Percentiles rank a stretch among this genome's conserved stretches.
phyloP scores from a whole-genome alignment of 1,139 yeast species.

The Candida buenavistaensis region DNA sequence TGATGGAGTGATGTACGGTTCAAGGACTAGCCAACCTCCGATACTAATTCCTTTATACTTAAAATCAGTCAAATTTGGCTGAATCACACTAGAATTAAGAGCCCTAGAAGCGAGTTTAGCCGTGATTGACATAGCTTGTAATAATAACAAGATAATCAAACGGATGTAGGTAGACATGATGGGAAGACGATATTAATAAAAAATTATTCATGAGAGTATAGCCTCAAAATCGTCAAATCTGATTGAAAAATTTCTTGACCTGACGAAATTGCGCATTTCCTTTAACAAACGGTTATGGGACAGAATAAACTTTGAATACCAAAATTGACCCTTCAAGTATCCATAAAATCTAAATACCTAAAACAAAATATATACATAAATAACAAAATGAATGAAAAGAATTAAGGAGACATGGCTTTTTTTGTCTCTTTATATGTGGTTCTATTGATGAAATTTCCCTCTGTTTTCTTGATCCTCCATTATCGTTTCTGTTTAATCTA shows the following conservation, averaged over 20 bases:
- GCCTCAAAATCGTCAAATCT: too few species aligned
- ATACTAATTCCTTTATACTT: constrained; percentile 52
- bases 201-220: too few species aligned
- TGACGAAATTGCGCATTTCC: too few species aligned
- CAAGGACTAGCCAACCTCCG: constrained; percentile 69
- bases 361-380: constrained; percentile 2
- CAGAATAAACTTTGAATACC: too few species aligned
- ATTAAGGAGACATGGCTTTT: background rate
- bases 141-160: constrained; percentile 1
- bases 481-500: constrained; percentile 25
- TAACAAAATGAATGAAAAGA: background rate
- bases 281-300: too few species aligned
- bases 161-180: constrained; percentile 1
- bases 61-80: constrained; percentile 19
- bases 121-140: background rate
- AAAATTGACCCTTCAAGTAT: too few species aligned
- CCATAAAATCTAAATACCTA: too few species aligned
- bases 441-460: too few species aligned
- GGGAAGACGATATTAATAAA: too few species aligned
- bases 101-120: background rate
- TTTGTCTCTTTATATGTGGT: constrained; percentile 1
- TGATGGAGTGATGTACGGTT: constrained; percentile 66
- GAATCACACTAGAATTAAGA: constrained; percentile 4
- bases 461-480: too few species aligned
- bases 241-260: too few species aligned